Evolutionary conservation across 805 yeast species (phyloP), one percentile per base, ranked within the genome.

Genomic region (Myxozyma neotropica): DNA sequence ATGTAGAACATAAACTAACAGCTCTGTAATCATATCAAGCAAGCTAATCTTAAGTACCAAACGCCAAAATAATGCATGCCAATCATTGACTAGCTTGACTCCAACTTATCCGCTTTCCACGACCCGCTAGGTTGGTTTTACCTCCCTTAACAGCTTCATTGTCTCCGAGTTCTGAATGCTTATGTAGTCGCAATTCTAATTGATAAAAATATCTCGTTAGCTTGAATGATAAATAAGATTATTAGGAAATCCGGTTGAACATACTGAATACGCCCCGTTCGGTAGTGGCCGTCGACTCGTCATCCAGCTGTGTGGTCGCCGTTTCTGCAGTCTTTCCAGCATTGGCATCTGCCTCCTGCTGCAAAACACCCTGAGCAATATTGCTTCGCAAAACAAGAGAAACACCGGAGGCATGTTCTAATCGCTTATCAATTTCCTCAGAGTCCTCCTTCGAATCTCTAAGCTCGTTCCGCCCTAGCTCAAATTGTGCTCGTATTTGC

Each of bases 81-180:
- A 8, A 24, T 47, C 8, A 47, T 19, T 38, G 15, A 35, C 53
- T 48, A 39, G 43, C 53, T 35, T 36, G 43, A 48, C 43, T 50
- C 63, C 63, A 59, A 13, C 44, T 42, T 15, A 58, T 47, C 39
- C 52, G 47, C 39, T 47, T 58, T 6, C 52, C 40, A 12, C 61
- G 53, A 12, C 66, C 66, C 6, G 65, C 55, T 8, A 62, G 54
- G 35, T 40, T 62, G 15, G 61, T 55, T 43, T 62, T 62, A 19
- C 65, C 65, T 12, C 65, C 65, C 35, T 86, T 88, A 66, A 89
- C 80, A 47, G 84, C 80, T 36, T 91, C 96, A 72, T 93, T 93
- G 70, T 91, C 96, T 19, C 97, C 98, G 53, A 93, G 77, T 73
- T 93, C 98, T 0, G 95, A 88, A 49, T 87, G 83, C 50, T 82